Conservation (phyloP, 2,329 filamentous ascomycete species). For the Shiraia sp. region DNA sequence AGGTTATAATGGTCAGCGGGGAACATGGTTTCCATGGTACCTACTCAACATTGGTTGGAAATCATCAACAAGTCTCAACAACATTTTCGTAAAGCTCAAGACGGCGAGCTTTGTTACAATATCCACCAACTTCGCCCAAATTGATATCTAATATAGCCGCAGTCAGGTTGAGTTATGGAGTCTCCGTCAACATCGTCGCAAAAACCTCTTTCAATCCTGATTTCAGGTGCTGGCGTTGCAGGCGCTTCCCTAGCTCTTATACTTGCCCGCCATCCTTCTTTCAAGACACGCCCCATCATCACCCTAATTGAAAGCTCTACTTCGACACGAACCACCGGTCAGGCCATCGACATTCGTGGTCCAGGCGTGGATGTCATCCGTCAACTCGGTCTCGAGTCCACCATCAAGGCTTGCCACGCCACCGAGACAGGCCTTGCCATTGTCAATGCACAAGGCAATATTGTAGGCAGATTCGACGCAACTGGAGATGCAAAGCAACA, state of each 20-base stretch:
- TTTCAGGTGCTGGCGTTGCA: slow-evolving; percentile 47
- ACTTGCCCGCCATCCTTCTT: slow-evolving; percentile 29
- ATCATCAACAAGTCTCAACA: no score
- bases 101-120: no score
- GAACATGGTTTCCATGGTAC: no score
- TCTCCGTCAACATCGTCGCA: no score
- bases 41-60: no score
- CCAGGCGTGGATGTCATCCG: slow-evolving; percentile 48
- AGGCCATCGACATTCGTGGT: slow-evolving; percentile 52
- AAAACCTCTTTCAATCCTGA: slow-evolving; percentile 33
- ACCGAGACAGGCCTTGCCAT: slow-evolving; percentile 48
- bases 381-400: slow-evolving; percentile 45
- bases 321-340: slow-evolving; percentile 45
- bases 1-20: no score
- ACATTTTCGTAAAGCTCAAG: no score
- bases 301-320: slow-evolving; percentile 52
- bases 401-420: slow-evolving; percentile 42
- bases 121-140: no score
- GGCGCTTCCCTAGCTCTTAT: slow-evolving; percentile 44
- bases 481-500: slow-evolving; percentile 25
- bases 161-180: no score
- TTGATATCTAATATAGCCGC: no score
- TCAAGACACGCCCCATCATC: slow-evolving; percentile 38
- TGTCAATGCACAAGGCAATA: slow-evolving; percentile 29
- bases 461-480: slow-evolving; percentile 22